Base-by-base conservation (phyloP, 768 basidiomycete species). In the Suillus discolor region DNA sequence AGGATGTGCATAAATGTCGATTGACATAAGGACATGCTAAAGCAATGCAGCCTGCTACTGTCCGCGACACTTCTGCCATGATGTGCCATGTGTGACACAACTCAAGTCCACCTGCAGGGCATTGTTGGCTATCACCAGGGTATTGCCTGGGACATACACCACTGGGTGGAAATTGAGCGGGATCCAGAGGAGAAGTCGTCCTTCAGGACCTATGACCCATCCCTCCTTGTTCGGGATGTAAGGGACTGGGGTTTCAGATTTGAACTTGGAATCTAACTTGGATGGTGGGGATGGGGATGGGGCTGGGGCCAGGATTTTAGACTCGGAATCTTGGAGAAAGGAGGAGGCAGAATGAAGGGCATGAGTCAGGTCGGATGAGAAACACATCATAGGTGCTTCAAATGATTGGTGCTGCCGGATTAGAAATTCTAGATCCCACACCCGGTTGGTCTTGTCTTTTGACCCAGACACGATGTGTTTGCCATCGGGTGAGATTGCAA, bases 141-240 rank as follows among this genome's bases (percentile, higher is more conserved):
- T 41, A 39, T 55, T 65, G 16, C 51, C 41, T 18, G 54, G 25
- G 23, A 36, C 47, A 65, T 53, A 28, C 9, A 42, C 11, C 16
- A n/a, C 20, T 0, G 45, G 5, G 25, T 47, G 7, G 20, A 47
- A 49, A 23, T 13, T 15, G 13, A 11, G 13, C 2, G 62, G 62
- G 13, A 63, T 54, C 38, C 62, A 55, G 28, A 63, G 42, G 6
- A 63, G 47, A 9, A 63, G 55, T 3, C 38, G 23, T 51, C 49
- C 62, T 12, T 55, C 25, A 9, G 51, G 28, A 28, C 45, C 45
- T n/a, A 47, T n/a, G n/a, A 47, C 45, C 45, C 45, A 47, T 47
- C 45, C 45, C 11, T 47, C 20, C 45, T n/a, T 9, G 45, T 47
- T n/a, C n/a, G 45, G 6, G 8, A 2, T 20, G 4, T 4, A 8